A percentile compares a stretch with the other conserved stretches of the same genome.
Evolutionary conservation across 306 rosid species (phyloP).

Genomic region (Gynostemma pentaphyllum): DNA sequence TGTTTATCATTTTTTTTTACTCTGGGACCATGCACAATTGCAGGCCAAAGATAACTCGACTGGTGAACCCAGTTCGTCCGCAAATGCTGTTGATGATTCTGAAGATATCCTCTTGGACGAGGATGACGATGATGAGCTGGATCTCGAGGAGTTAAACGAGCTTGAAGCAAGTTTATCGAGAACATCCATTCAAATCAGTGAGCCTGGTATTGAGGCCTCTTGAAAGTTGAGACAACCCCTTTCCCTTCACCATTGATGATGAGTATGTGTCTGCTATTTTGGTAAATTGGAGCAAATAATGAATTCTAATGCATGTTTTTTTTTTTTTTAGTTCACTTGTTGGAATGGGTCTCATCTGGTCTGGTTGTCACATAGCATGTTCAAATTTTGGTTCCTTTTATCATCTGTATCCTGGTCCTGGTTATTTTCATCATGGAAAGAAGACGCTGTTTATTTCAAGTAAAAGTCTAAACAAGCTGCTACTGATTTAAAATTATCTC

Average conservation of each 20-base stretch:
- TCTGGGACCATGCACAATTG: background rate
- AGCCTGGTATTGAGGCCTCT: constrained; percentile 15
- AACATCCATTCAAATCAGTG: constrained; percentile 10
- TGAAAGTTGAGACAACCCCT: background rate
- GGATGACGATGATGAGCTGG: constrained; percentile 13
- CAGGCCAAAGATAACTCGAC: constrained; percentile 6
- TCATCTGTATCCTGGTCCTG: background rate
- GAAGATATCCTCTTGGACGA: constrained; percentile 7
- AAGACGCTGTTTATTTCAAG: no score
- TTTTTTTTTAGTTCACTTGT: background rate
- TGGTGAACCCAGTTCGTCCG: constrained; percentile 10
- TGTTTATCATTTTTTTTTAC: background rate
- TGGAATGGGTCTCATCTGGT: background rate
- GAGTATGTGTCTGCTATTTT: constrained; percentile 1
- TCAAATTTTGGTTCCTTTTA: constrained; percentile 3
- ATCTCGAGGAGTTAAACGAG: constrained; percentile 7
- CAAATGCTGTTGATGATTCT: constrained; percentile 11
- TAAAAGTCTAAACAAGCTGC: no score
- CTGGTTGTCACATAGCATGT: constrained; percentile 3
- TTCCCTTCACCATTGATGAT: background rate
- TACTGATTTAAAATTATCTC: no score
- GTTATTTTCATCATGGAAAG: no score
- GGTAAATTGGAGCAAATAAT: constrained; percentile 3
- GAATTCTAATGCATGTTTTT: constrained; percentile 4
- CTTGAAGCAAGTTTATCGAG: constrained; percentile 17